Conservation (phyloP, 2,329 filamentous ascomycete genomes). For the Neodidymelliopsis sp. region DNA sequence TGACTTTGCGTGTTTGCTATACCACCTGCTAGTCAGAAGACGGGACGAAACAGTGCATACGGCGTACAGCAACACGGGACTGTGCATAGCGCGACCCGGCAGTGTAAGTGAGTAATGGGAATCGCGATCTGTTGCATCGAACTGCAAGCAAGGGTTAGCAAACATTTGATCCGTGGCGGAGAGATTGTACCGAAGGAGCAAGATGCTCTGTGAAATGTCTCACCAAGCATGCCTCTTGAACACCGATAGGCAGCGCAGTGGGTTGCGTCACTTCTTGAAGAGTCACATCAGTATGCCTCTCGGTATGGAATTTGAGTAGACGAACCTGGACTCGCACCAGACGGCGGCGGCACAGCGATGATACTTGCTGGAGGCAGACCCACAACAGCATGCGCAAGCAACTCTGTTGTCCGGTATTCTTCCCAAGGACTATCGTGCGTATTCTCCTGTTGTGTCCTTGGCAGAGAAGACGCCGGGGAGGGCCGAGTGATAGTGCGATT, state of each 20-base stretch:
- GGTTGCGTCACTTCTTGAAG: background rate
- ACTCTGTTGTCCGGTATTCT: background rate
- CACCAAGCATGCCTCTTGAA: constrained; percentile 5
- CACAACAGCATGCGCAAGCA: background rate
- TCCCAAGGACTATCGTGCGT: background rate
- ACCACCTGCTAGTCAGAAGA: background rate
- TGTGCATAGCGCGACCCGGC: background rate
- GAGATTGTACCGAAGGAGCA: constrained; percentile 1
- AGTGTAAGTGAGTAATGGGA: background rate
- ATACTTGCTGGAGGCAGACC: background rate
- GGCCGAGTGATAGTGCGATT: background rate
- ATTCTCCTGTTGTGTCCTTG: background rate
- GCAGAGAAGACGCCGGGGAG: background rate
- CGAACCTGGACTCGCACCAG: background rate
- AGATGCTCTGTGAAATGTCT: constrained; percentile 1
- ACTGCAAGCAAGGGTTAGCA: background rate
- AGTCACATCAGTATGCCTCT: too few relatives aligned
- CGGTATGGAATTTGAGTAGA: background rate
- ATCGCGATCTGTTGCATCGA: background rate
- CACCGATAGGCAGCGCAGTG: background rate
- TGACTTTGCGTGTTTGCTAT: background rate
- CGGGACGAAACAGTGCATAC: background rate
- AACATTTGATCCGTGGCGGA: too few relatives aligned
- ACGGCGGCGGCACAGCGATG: background rate
- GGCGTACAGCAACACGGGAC: background rate